phyloP scores from a whole-genome alignment of 1,139 yeast genomes.

The Hansenula lynferdii region DNA sequence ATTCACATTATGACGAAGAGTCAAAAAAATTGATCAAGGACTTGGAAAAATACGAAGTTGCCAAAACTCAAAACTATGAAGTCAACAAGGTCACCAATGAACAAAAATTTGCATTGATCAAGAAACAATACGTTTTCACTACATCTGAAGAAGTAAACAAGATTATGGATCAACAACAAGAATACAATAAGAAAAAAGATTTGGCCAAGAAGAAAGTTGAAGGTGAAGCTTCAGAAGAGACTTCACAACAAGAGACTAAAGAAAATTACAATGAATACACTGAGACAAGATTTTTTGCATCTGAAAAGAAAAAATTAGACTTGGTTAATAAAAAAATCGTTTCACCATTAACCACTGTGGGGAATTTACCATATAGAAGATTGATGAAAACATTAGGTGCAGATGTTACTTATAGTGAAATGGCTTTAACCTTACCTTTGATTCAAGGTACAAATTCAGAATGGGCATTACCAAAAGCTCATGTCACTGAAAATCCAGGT shows the following conservation, averaged over 20 bases:
- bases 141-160: slow-evolving; percentile 50
- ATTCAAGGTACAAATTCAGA: slow-evolving; percentile 89
- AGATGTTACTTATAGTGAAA: slow-evolving; percentile 90
- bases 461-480: slow-evolving; percentile 97
- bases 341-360: slow-evolving; percentile 96
- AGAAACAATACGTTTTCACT: slow-evolving; percentile 54
- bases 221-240: slow-evolving; percentile 17
- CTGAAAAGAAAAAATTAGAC: slow-evolving; percentile 77
- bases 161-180: slow-evolving; percentile 49
- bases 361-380: slow-evolving; percentile 91
- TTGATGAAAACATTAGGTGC: slow-evolving; percentile 90
- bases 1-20: slow-evolving; percentile 59
- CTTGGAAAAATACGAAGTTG: slow-evolving; percentile 33
- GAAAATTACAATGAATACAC: slow-evolving; percentile 49
- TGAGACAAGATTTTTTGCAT: slow-evolving; percentile 72
- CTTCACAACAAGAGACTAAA: slow-evolving; percentile 27
- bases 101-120: slow-evolving; percentile 52
- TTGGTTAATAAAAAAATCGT: slow-evolving; percentile 75
- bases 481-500: slow-evolving; percentile 73
- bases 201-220: slow-evolving; percentile 19
- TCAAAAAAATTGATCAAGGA: slow-evolving; percentile 42
- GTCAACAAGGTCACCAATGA: slow-evolving; percentile 57
- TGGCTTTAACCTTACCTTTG: slow-evolving; percentile 86
- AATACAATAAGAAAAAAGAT: slow-evolving; percentile 33
- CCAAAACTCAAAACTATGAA: slow-evolving; percentile 44